Percentiles rank a stretch among this genome's conserved stretches.
Evolutionary conservation across 2,329 filamentous ascomycete species (phyloP).

Genomic region (Beauveria varroae): DNA sequence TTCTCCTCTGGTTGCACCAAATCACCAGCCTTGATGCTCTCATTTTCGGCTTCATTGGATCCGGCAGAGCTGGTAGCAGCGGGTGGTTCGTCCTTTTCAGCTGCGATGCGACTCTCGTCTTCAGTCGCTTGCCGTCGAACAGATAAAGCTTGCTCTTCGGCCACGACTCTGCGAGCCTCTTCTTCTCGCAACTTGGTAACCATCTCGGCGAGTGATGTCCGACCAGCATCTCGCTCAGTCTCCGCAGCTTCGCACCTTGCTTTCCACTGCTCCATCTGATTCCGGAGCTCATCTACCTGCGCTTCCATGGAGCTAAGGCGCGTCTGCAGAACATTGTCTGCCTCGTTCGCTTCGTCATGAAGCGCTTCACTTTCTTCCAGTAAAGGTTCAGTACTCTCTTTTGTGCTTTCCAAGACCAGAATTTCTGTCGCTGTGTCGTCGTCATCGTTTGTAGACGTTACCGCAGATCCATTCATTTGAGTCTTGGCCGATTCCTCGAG

Average conservation of each 20-base stretch:
- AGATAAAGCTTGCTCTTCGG: slow-evolving; percentile 33
- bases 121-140: slow-evolving; percentile 21
- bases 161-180: slow-evolving; percentile 41
- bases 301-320: slow-evolving; percentile 68
- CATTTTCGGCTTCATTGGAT: not conserved
- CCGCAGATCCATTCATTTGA: slow-evolving; percentile 23
- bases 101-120: slow-evolving; percentile 12
- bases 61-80: not conserved
- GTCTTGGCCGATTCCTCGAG: slow-evolving; percentile 48
- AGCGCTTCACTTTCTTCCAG: slow-evolving; percentile 32
- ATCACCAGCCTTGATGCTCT: slow-evolving; percentile 10
- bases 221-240: slow-evolving; percentile 61
- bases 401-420: not conserved
- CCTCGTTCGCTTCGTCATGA: slow-evolving; percentile 32
- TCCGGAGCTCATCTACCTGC: slow-evolving; percentile 75
- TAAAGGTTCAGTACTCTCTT: slow-evolving; percentile 17
- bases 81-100: slow-evolving; percentile 9
- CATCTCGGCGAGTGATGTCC: slow-evolving; percentile 79
- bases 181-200: slow-evolving; percentile 72
- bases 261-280: slow-evolving; percentile 72
- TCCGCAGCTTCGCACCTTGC: slow-evolving; percentile 75
- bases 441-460: slow-evolving; percentile 10
- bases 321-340: slow-evolving; percentile 41
- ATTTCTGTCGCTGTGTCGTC: slow-evolving; percentile 15
- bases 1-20: slow-evolving; percentile 30